Base-by-base conservation (phyloP, 2,329 filamentous ascomycete genomes). In the Clonostachys sp. region DNA sequence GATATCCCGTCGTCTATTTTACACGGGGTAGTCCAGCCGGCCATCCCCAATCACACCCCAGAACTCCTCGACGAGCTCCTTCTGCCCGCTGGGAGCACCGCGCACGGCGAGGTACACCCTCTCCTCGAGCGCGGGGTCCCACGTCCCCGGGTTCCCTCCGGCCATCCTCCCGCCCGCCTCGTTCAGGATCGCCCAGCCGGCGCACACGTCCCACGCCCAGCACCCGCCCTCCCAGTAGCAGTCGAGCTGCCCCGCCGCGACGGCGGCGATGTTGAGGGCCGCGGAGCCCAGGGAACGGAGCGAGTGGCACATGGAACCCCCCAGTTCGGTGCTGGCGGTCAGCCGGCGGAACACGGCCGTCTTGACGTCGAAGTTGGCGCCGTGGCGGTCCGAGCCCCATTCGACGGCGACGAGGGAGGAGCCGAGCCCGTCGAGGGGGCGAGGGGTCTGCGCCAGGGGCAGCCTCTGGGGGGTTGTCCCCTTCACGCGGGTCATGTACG, bases 151-250 rank as follows among this genome's bases (percentile, higher is more conserved):
- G 61, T 91, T 91, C 5, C 83, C 86, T 60, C 85, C 77, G 8
- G 78, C 86, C 72, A 92, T 81, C 45, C 80, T 71, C 0, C 88
- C 88, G 0, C 88, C 89, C 0, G 87, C 86, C 70, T 92, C 88
- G 33, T 71, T 69, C 24, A 92, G 68, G 50, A 92, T 84, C 49
- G 84, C 82, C 88, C 87, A 91, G 0, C 84, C 88, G 6, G 89
- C 89, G 60, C 86, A 89, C 3, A 92, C 88, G 62, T 92, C 88
- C 88, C 88, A 92, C 2, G 87, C 86, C 80, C 87, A 92, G 64
- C 86, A 90, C 1, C 89, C 88, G 36, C 85, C 87, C 67, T 92
- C 88, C 88, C 88, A 92, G 62, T 89, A 92, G 18, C 81, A 57
- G 61, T 92, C 88, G 24, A 89, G 56, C 62, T 83, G 77, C 0